Evolutionary conservation across 2,329 filamentous ascomycete genomes (phyloP).

Genomic region (Amauroascus niger): DNA sequence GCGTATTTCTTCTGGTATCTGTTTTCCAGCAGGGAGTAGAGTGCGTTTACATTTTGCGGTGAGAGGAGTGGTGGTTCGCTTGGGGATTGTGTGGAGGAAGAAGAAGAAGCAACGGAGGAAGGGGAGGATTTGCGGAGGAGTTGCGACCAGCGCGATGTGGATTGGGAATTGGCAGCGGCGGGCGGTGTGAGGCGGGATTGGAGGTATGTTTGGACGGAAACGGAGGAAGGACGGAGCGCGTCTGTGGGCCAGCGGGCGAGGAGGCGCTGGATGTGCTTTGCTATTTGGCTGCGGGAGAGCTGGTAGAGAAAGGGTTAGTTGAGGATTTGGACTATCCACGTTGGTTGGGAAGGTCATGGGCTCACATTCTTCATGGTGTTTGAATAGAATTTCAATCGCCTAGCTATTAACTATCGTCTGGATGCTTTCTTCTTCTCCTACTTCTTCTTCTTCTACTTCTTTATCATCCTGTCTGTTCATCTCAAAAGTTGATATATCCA

Average conservation of each 20-base stretch:
- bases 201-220: conserved; percentile 38
- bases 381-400: background rate
- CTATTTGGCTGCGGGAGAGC: conserved; percentile 24
- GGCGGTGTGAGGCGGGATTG: conserved; percentile 26
- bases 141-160: conserved; percentile 7
- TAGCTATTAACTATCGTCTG: conserved; percentile 20
- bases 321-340: too few species aligned
- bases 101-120: conserved; percentile 7
- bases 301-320: conserved; percentile 11
- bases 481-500: too few species aligned
- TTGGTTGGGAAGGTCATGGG: too few species aligned
- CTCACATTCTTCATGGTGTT: conserved; percentile 9
- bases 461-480: too few species aligned
- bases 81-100: background rate
- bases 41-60: conserved; percentile 43
- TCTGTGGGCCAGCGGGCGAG: conserved; percentile 39
- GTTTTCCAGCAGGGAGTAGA: conserved; percentile 52
- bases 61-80: conserved; percentile 16
- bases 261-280: conserved; percentile 34
- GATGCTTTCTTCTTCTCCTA: conserved; percentile 20
- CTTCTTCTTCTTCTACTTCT: conserved; percentile 19
- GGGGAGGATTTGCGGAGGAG: conserved; percentile 12
- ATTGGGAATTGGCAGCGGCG: conserved; percentile 5
- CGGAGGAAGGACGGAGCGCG: conserved; percentile 36
- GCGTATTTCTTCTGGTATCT: conserved; percentile 46